These are phyloP conservation scores for Aspergillus fijiensis DNA, from an alignment of 2,329 filamentous ascomycete species.

Conservation along the genomic window DNA sequence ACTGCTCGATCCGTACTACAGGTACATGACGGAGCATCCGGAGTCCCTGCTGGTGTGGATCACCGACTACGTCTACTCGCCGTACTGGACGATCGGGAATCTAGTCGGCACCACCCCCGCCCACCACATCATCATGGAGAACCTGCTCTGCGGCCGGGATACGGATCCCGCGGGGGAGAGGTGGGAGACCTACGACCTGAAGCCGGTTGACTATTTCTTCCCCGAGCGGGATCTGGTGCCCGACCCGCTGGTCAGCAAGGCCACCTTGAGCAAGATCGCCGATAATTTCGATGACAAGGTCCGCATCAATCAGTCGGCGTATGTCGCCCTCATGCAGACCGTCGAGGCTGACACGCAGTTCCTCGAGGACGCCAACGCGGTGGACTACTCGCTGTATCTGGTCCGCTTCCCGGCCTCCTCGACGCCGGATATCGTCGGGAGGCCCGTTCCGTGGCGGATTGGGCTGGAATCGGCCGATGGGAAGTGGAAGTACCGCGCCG, in stretches of 20 bases:
- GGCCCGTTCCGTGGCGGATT: conserved; percentile 55
- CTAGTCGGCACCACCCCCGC: conserved; percentile 62
- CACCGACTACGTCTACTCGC: conserved; percentile 64
- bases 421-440: conserved; percentile 32
- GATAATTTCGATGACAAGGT: conserved; percentile 69
- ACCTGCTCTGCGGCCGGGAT: conserved; percentile 63
- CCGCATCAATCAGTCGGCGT: conserved; percentile 55
- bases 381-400: conserved; percentile 75
- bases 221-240: conserved; percentile 70
- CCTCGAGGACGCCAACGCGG: conserved; percentile 62
- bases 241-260: conserved; percentile 62
- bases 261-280: conserved; percentile 64
- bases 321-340: conserved; percentile 55
- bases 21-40: conserved; percentile 62
- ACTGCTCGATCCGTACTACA: conserved; percentile 62
- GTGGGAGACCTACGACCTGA: conserved; percentile 74
- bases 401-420: conserved; percentile 55
- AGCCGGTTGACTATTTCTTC: conserved; percentile 73
- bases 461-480: conserved; percentile 63
- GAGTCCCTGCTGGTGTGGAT: conserved; percentile 68
- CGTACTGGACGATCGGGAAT: conserved; percentile 58
- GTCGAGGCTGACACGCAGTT: conserved; percentile 64
- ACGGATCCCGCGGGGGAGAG: conserved; percentile 43
- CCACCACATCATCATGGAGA: conserved; percentile 78
- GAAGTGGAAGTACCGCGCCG: conserved; percentile 65